These are phyloP conservation scores for Fraxinus albicans DNA, from an alignment of 305 asterid species.

Conservation along the genomic window DNA sequence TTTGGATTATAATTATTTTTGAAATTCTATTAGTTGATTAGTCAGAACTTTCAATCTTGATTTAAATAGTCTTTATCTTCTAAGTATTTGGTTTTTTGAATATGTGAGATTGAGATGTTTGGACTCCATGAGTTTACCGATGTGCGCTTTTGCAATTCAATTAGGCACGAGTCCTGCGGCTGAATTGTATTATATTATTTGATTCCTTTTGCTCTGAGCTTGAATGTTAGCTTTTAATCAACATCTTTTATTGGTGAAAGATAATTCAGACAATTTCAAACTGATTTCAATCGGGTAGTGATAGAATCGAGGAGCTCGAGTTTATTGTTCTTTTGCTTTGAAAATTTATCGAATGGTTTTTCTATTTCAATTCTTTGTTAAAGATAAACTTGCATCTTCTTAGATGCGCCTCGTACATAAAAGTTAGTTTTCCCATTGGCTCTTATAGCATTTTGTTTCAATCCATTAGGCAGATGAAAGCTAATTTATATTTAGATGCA, in stretches of 20 bases:
- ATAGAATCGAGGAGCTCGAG: neutral
- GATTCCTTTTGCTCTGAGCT: too few relatives aligned
- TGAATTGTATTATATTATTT: too few relatives aligned
- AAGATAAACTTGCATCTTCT: neutral
- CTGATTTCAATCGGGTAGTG: too few relatives aligned
- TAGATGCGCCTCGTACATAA: neutral
- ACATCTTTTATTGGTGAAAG: too few relatives aligned
- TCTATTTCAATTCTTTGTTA: neutral
- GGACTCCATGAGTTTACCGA: too few relatives aligned
- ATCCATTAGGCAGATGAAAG: neutral
- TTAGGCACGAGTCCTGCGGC: too few relatives aligned
- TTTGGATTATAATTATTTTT: neutral
- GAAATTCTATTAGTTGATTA: neutral
- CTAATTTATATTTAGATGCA: neutral
- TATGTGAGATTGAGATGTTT: too few relatives aligned
- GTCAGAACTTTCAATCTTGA: neutral
- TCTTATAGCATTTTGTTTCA: neutral
- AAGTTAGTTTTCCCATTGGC: neutral
- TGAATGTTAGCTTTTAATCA: too few relatives aligned
- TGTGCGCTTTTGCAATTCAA: too few relatives aligned
- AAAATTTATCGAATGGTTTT: neutral
- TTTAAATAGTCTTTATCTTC: neutral
- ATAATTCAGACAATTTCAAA: too few relatives aligned
- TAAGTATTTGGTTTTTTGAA: too few relatives aligned
- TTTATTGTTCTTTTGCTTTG: neutral